Evolutionary conservation across 1,139 yeast genomes (phyloP).

Genomic region (Geotrichum europaeum): DNA sequence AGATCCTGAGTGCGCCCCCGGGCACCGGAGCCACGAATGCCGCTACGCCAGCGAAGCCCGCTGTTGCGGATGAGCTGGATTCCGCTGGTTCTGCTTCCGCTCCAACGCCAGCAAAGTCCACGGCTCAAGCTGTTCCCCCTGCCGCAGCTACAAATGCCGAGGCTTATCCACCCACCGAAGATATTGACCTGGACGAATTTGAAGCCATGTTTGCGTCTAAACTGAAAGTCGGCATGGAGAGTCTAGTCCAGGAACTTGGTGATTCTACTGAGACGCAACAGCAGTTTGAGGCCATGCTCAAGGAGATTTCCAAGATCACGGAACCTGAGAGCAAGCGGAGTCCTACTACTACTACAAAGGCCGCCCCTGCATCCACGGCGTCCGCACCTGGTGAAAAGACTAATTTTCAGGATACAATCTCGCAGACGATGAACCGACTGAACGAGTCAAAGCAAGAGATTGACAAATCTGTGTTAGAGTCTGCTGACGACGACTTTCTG

Average conservation of each 20-base stretch:
- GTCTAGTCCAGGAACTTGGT: slow-evolving; percentile 51
- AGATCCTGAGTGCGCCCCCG: slow-evolving; percentile 60
- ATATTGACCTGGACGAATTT: slow-evolving; percentile 36
- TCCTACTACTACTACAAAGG: slow-evolving; percentile 15
- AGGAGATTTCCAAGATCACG: slow-evolving; percentile 42
- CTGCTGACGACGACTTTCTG: slow-evolving; percentile 38
- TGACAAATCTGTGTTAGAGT: slow-evolving; percentile 56
- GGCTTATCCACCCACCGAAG: neutral
- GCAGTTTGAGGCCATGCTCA: slow-evolving; percentile 49
- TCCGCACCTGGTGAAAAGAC: slow-evolving; percentile 24
- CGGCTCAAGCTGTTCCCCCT: slow-evolving; percentile 10
- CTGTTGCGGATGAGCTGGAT: slow-evolving; percentile 1
- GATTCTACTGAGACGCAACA: slow-evolving; percentile 58
- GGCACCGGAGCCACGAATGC: slow-evolving; percentile 35
- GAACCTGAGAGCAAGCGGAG: slow-evolving; percentile 20
- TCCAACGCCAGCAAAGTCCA: slow-evolving; percentile 7
- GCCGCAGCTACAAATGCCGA: slow-evolving; percentile 17
- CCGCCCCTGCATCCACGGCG: slow-evolving; percentile 10
- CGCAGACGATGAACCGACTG: slow-evolving; percentile 74
- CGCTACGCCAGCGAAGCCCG: neutral
- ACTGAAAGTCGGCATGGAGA: slow-evolving; percentile 35
- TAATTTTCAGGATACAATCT: slow-evolving; percentile 69
- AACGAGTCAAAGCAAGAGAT: slow-evolving; percentile 47
- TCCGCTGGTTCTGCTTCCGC: neutral
- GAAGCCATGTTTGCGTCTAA: slow-evolving; percentile 42